Base-by-base conservation (phyloP, 2,329 filamentous ascomycete species). In the Thielaviopsis musarum region DNA sequence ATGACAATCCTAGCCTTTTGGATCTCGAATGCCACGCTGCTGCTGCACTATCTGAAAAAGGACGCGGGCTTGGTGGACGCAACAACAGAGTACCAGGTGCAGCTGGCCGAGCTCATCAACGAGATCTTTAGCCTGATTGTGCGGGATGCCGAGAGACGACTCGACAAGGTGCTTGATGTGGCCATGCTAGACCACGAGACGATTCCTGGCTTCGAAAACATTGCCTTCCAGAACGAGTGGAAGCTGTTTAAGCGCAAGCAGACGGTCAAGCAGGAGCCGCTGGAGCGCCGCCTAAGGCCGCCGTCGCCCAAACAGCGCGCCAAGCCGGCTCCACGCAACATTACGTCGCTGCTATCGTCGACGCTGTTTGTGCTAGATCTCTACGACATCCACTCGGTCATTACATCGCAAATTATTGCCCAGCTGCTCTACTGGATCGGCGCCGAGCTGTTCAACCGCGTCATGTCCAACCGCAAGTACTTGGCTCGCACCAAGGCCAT, bases 1-100 rank as follows among this genome's bases (percentile, higher is more conserved):
- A 98, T 98, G 93, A 98, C 93, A 0, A 95, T 98, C 65, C 76
- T 98, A 45, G 93, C 93, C 2, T 98, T 98, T 69, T 98, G 93
- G 93, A 90, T 96, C 67, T 97, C 93, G 1, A 98, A 98, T 70
- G 90, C 89, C 9, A 98, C 93, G 0, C 74, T 98, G 48, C 74
- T 98, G n/a, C 75, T 97, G 58, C 91, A 98, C 70, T 98, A 98
- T 69, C 76, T 98, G 58, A 96, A 95, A 70, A 98, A 98, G 71
- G 93, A 98, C 66, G 74, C 80, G 5, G 91, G 89, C 0, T 74
- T 97, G 19, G 79, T 91, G 6, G 80, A 85, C 67, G 84, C 87
- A 9, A 97, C 91, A 0, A 80, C 84, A 0, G 85, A 93, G 65
- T 97, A 96, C 65, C 93, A 98, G 70, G 82, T 89, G 17, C 91